Percentiles rank a stretch among this genome's conserved stretches.
These are phyloP conservation scores for Mucor circinelloides DNA, from an alignment of 371 early-diverging fungal genomes.

Conservation along the genomic window DNA sequence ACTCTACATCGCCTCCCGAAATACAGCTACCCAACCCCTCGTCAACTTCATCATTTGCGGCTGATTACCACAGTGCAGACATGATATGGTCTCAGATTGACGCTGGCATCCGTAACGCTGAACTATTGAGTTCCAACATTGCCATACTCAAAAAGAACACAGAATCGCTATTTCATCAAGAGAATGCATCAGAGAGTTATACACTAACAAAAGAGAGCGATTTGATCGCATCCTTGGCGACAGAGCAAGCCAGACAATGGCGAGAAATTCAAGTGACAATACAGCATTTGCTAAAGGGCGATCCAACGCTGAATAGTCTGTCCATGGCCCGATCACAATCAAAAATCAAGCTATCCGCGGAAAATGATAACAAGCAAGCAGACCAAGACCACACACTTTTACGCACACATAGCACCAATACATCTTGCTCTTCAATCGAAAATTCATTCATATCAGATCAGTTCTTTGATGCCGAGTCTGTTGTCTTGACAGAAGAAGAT, in stretches of 20 bases:
- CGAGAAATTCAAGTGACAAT: neutral
- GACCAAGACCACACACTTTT: neutral
- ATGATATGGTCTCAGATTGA: neutral
- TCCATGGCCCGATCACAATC: constrained; percentile 10
- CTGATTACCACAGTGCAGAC: neutral
- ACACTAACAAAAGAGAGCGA: neutral
- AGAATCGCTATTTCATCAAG: neutral
- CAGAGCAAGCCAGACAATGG: constrained; percentile 1
- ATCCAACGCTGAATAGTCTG: constrained; percentile 6
- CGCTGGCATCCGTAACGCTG: neutral
- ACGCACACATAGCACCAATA: neutral
- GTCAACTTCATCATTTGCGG: neutral
- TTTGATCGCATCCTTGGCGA: neutral
- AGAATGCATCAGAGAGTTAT: neutral
- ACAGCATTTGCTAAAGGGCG: neutral
- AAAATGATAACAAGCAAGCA: neutral
- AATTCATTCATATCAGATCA: constrained; percentile 22
- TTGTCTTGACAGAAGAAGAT: constrained; percentile 34
- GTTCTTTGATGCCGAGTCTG: constrained; percentile 45
- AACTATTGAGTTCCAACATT: neutral
- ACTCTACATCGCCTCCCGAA: neutral
- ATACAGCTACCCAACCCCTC: constrained; percentile 2
- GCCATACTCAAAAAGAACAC: neutral
- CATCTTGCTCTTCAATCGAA: constrained; percentile 1
- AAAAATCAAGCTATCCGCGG: neutral